A percentile compares a stretch with the other conserved stretches of the same genome.
Conservation (phyloP, 805 yeast genomes). For the Saccharomycopsis sp. region DNA sequence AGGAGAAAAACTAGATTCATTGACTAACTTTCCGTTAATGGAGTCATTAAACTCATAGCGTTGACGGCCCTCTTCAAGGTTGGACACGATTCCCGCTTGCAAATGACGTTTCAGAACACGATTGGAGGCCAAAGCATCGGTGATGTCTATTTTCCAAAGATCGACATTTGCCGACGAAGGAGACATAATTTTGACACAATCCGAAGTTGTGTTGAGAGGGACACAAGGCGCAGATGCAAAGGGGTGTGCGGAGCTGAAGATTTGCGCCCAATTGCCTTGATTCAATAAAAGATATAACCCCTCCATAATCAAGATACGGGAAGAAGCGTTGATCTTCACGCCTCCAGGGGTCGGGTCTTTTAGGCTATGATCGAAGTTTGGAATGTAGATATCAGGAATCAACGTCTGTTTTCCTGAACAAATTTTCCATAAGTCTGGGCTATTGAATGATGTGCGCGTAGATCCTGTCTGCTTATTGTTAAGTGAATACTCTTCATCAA, state of each 20-base stretch:
- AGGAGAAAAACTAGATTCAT: not conserved
- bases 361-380: conserved; percentile 69
- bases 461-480: conserved; percentile 6
- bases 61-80: conserved; percentile 41
- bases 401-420: conserved; percentile 9
- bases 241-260: conserved; percentile 33
- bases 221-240: not conserved
- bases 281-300: conserved; percentile 66
- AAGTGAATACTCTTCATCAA: not conserved
- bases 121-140: conserved; percentile 38
- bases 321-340: conserved; percentile 36
- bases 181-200: not conserved
- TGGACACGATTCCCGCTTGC: conserved; percentile 43
- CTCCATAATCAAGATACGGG: conserved; percentile 59
- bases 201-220: not conserved
- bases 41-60: conserved; percentile 15
- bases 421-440: not conserved
- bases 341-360: conserved; percentile 65
- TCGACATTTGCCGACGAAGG: conserved; percentile 28
- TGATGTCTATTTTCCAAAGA: conserved; percentile 47
- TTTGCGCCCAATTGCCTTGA: conserved; percentile 52
- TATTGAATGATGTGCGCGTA: conserved; percentile 12
- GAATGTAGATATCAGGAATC: conserved; percentile 40
- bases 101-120: conserved; percentile 67
- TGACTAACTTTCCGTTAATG: conserved; percentile 14